Base-by-base conservation (phyloP, 768 basidiomycete genomes). In the Lactifluus piperatus region DNA sequence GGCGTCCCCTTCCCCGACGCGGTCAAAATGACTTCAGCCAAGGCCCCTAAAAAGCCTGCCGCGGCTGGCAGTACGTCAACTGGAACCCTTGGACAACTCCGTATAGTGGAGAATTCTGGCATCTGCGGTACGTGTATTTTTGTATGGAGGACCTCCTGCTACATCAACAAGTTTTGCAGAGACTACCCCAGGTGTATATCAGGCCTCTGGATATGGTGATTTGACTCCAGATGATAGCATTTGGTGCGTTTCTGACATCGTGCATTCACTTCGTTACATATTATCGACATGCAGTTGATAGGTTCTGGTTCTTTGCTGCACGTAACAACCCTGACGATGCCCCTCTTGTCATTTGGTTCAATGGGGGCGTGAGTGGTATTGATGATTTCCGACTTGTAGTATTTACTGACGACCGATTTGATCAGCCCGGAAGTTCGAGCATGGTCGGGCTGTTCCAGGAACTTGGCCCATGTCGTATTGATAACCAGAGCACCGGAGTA, bases 381-480 rank as follows among this genome's bases (percentile, higher is more conserved):
- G 32, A 41, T 39, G 0, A 1, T 5, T 27, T 44, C 44, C 29
- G 3, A 18, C 6, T 20, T 9, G 18, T 5, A 10, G 13, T 51
- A 8, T 13, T 45, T 46, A 44, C 41, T n/a, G 8, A 20, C 11
- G 16, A n/a, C 22, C 34, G 55, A 32, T 14, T 29, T 14, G 6
- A 29, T 24, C 48, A 74, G 71, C 75, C 74, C 10, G 75, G 74
- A 46, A 71, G 69, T 56, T 75, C 74, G 13, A 72, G 72, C 54
- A 73, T 73, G 73, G 88, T 90, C 1, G 94, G 94, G 11, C 80
- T 97, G 24, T 76, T 98, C 16, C 91, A 95, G 65, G 94, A 97
- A 68, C 83, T 95, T 22, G 95, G 95, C 0, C 94, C 95, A 0
- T 97, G 95, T 72, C 73, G 72, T 30, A 77, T 97, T 61, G 73